Percentiles rank a stretch among this genome's conserved stretches.
Evolutionary conservation across 2,329 filamentous ascomycete species (phyloP).

Genomic region (Basipetospora chlamydospora): DNA sequence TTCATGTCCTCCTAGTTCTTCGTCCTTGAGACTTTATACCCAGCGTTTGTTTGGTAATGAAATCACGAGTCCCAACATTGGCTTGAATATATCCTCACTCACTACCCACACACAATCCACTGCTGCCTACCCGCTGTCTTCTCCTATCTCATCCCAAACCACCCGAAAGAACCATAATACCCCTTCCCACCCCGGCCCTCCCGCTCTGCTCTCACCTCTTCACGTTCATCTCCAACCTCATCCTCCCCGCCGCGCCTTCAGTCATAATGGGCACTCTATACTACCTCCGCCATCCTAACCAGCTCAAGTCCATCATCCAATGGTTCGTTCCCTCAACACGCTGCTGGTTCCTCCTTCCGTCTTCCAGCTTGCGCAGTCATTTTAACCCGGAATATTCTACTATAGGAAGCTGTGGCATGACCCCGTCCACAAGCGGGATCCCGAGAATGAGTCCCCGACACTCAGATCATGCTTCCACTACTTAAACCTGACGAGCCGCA

Average conservation of each 20-base stretch:
- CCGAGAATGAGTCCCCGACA: constrained; percentile 56
- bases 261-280: constrained; percentile 50
- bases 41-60: too few relatives aligned
- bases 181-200: too few relatives aligned
- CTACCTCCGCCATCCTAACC: constrained; percentile 57
- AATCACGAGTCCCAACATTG: too few relatives aligned
- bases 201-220: too few relatives aligned
- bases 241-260: neutral
- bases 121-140: too few relatives aligned
- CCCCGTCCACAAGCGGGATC: constrained; percentile 72
- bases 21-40: too few relatives aligned
- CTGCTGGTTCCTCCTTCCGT: neutral
- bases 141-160: too few relatives aligned
- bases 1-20: too few relatives aligned
- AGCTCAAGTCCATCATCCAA: constrained; percentile 76
- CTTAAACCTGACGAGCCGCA: constrained; percentile 78
- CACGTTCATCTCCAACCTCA: neutral
- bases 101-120: too few relatives aligned
- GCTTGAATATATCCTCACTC: too few relatives aligned
- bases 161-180: too few relatives aligned
- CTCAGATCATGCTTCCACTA: constrained; percentile 75
- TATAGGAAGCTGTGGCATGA: constrained; percentile 92
- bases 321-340: constrained; percentile 43
- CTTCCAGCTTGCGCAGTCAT: constrained; percentile 4
- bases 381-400: neutral